These are phyloP conservation scores for Coemansia sp. DNA, from an alignment of 192 early-diverging fungal genomes.

Conservation along the genomic window DNA sequence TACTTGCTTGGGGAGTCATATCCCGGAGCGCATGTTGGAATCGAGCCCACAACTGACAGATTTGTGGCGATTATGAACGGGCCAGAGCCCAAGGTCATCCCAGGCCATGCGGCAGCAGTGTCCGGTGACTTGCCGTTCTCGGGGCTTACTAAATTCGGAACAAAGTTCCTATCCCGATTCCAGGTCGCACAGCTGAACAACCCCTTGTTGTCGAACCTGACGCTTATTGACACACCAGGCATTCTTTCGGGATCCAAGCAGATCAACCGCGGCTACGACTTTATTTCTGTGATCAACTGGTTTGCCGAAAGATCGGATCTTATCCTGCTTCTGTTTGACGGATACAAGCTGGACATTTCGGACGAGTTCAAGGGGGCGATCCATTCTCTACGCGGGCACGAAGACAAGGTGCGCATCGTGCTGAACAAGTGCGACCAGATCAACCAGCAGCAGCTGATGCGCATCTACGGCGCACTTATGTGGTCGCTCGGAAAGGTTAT, in stretches of 20 bases:
- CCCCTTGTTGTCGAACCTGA: conserved; percentile 76
- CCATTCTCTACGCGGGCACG: conserved; percentile 72
- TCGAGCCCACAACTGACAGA: conserved; percentile 87
- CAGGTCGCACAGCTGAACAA: conserved; percentile 81
- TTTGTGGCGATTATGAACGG: conserved; percentile 85
- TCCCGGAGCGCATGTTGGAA: conserved; percentile 80
- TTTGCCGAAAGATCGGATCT: conserved; percentile 83
- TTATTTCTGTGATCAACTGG: conserved; percentile 78
- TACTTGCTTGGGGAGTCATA: conserved; percentile 76
- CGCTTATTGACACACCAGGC: conserved; percentile 89
- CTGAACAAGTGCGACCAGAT: conserved; percentile 91
- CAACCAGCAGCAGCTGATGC: conserved; percentile 81
- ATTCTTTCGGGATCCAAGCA: conserved; percentile 88
- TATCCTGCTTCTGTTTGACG: conserved; percentile 86
- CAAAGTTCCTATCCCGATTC: conserved; percentile 77
- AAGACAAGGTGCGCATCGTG: conserved; percentile 83
- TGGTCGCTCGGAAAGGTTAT: conserved; percentile 89
- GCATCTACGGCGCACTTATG: conserved; percentile 92
- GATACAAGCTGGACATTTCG: conserved; percentile 86
- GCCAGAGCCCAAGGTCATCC: conserved; percentile 72
- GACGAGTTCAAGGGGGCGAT: conserved; percentile 88
- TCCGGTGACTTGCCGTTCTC: conserved; percentile 79
- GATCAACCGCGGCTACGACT: conserved; percentile 80
- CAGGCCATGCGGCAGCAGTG: conserved; percentile 85
- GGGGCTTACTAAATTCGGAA: conserved; percentile 78